A percentile compares a stretch with the other conserved stretches of the same genome.
These are phyloP conservation scores for Megacollybia marginata DNA, from an alignment of 768 basidiomycete species.

Conservation along the genomic window DNA sequence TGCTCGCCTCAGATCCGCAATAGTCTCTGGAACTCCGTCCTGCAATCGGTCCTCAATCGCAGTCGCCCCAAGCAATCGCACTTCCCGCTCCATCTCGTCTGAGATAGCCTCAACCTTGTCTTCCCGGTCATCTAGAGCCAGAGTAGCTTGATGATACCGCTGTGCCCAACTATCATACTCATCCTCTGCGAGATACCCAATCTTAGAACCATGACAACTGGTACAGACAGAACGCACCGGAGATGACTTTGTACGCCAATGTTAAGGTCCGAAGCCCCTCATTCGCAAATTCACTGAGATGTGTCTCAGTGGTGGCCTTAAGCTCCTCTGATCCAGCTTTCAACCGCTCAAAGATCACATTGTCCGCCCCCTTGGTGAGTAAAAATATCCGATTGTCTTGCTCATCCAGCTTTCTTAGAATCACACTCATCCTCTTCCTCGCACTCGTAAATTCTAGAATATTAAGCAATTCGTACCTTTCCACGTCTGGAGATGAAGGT, in stretches of 20 bases:
- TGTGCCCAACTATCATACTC: slow-evolving; percentile 80
- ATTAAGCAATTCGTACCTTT: slow-evolving; percentile 86
- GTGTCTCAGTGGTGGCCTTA: slow-evolving; percentile 68
- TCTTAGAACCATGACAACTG: slow-evolving; percentile 3
- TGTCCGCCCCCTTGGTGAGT: slow-evolving; percentile 92
- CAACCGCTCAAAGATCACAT: slow-evolving; percentile 92
- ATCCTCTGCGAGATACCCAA: slow-evolving; percentile 39
- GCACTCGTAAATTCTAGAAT: slow-evolving; percentile 93
- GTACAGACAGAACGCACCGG: slow-evolving; percentile 35
- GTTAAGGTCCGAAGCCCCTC: slow-evolving; percentile 89
- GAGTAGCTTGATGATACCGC: slow-evolving; percentile 73
- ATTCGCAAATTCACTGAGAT: slow-evolving; percentile 83
- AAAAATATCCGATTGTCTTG: slow-evolving; percentile 61
- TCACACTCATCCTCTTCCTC: slow-evolving; percentile 93
- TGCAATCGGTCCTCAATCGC: slow-evolving; percentile 97
- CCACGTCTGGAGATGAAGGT: slow-evolving; percentile 34
- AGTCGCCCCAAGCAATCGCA: slow-evolving; percentile 91
- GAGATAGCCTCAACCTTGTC: slow-evolving; percentile 69
- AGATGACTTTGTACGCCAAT: slow-evolving; percentile 82
- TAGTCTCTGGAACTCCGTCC: slow-evolving; percentile 96
- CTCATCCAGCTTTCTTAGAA: slow-evolving; percentile 63
- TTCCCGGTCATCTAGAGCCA: slow-evolving; percentile 76
- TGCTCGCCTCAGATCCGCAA: slow-evolving; percentile 89
- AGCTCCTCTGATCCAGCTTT: slow-evolving; percentile 55
- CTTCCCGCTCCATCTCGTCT: slow-evolving; percentile 72